Evolutionary conservation across 257 asterid genomes (phyloP).

Genomic region (Avicennia marina): DNA sequence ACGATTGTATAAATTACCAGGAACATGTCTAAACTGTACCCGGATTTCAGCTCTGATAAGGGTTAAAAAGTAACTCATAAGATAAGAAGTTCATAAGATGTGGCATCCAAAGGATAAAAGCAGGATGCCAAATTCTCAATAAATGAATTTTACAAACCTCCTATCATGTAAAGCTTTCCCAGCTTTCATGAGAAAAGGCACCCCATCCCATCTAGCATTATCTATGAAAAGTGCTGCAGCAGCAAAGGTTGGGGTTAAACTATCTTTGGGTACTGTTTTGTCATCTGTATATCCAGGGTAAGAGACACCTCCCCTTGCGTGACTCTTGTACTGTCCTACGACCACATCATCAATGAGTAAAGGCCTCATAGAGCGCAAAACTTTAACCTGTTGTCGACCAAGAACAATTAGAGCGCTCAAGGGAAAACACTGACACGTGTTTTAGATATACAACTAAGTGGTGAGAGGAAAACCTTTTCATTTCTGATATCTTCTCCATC

Average conservation of each 20-base stretch:
- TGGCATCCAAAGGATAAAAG: background rate
- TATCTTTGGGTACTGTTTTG: conserved; percentile 85
- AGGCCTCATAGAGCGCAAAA: conserved; percentile 88
- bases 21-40: conserved; percentile 94
- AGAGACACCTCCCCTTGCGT: conserved; percentile 56
- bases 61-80: background rate
- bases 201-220: conserved; percentile 97
- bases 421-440: background rate
- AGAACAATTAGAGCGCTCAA: background rate
- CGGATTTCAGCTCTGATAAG: conserved; percentile 74
- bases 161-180: conserved; percentile 87
- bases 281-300: conserved; percentile 87
- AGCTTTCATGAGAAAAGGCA: conserved; percentile 95
- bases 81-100: background rate
- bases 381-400: conserved; percentile 66
- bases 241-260: conserved; percentile 94
- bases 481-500: conserved; percentile 98
- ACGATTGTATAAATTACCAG: conserved; percentile 75
- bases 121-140: background rate
- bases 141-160: conserved; percentile 37
- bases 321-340: conserved; percentile 85
- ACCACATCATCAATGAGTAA: conserved; percentile 61
- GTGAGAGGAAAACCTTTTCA: conserved; percentile 61
- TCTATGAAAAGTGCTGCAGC: conserved; percentile 96
- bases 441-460: background rate